Percentiles rank a stretch among this genome's conserved stretches.
Evolutionary conservation across 2,329 filamentous ascomycete genomes (phyloP).

Genomic region (Colletotrichum viniferum): DNA sequence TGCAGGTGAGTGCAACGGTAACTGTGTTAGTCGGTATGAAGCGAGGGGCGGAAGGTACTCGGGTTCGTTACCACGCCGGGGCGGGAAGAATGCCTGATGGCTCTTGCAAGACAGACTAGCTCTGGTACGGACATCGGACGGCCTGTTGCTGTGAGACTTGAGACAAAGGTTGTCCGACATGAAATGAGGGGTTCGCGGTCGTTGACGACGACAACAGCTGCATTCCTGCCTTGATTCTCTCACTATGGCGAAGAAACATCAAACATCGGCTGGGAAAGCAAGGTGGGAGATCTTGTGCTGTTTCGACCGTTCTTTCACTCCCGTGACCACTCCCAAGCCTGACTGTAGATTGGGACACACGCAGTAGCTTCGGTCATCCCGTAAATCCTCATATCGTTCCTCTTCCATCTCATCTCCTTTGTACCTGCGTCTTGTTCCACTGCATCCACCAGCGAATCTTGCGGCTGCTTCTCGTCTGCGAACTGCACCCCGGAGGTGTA

Average conservation of each 20-base stretch:
- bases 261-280: neutral
- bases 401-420: neutral
- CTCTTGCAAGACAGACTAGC: neutral
- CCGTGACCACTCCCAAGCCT: neutral
- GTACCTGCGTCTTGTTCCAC: neutral
- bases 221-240: neutral
- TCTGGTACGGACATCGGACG: neutral
- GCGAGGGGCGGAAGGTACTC: neutral
- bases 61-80: neutral
- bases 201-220: neutral
- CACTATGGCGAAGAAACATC: neutral
- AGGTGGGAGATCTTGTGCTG: neutral
- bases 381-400: neutral
- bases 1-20: neutral
- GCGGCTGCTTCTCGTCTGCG: neutral
- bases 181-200: neutral
- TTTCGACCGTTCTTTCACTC: neutral
- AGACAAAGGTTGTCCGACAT: neutral
- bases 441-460: neutral
- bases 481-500: neutral
- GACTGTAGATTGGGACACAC: neutral
- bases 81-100: neutral
- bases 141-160: neutral
- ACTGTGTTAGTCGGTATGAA: neutral
- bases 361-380: neutral